Evolutionary conservation across 768 basidiomycete species (phyloP).

Genomic region (Galerina sulciceps): DNA sequence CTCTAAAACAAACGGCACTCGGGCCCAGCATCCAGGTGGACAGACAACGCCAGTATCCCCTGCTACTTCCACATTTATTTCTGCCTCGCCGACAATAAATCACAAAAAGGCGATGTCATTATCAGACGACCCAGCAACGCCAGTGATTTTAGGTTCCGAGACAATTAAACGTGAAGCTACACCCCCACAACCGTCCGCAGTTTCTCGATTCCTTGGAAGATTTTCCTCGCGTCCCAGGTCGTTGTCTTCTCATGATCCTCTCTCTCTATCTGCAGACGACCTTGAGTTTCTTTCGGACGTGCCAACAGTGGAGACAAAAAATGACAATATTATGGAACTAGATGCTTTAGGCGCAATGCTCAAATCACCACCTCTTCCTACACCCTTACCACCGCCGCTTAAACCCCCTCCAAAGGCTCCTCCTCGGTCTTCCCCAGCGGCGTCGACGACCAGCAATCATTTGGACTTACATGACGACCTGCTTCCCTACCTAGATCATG

Average conservation of each 20-base stretch:
- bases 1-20: slow-evolving; percentile 8
- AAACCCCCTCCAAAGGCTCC: slow-evolving; percentile 44
- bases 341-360: slow-evolving; percentile 45
- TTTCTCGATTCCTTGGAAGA: slow-evolving; percentile 82
- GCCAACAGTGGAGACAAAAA: slow-evolving; percentile 59
- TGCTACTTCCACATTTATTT: slow-evolving; percentile 9
- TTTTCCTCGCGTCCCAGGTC: slow-evolving; percentile 59
- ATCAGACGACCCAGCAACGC: neutral
- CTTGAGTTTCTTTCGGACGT: slow-evolving; percentile 80
- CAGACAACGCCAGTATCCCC: slow-evolving; percentile 13
- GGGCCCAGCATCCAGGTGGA: neutral
- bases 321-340: slow-evolving; percentile 35
- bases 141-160: neutral
- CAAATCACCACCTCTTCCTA: slow-evolving; percentile 45
- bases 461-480: slow-evolving; percentile 22
- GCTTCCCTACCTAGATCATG: slow-evolving; percentile 32
- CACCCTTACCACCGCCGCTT: slow-evolving; percentile 50
- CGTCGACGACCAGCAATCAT: neutral
- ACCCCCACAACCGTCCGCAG: slow-evolving; percentile 59
- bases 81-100: slow-evolving; percentile 16
- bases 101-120: slow-evolving; percentile 7
- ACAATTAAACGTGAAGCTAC: slow-evolving; percentile 24
- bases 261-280: slow-evolving; percentile 80
- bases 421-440: slow-evolving; percentile 26
- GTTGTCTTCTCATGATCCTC: slow-evolving; percentile 46